Base-by-base conservation (phyloP, 768 basidiomycete genomes). In the Rhizopogon salebrosus region DNA sequence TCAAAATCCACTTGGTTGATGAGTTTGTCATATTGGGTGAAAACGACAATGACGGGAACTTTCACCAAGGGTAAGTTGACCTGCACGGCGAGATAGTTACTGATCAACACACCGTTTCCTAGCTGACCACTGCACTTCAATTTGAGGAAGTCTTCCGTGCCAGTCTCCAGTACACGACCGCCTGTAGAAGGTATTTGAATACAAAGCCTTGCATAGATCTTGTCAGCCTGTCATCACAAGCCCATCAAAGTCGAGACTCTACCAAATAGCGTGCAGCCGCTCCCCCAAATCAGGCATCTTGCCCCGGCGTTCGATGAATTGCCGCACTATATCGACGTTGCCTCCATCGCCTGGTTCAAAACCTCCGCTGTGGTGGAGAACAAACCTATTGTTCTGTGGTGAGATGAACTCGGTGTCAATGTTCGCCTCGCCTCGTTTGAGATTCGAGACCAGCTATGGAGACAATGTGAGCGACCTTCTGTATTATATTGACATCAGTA, bases 331-430 rank as follows among this genome's bases (percentile, higher is more conserved):
- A 5, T 42, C 7, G 24, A 40, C 16, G 26, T 37, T 60, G 7
- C 35, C 31, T n/a, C 16, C 4, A 2, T 55, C 54, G 1, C 55
- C 58, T 29, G 49, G 36, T 53, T 60, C 58, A 23, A 60, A 57
- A 14, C 58, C 59, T 49, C 24, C 9, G 29, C 58, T 56, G 23
- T 60, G 59, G 14, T 60, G 58, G n/a, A 60, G 55, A 26, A 60
- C 41, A 41, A 60, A 53, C 26, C 36, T 49, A 6, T 37, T n/a
- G 31, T 60, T 60, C 41, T 53, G 23, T 31, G 3, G 27, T 24
- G 58, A 60, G n/a, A 46, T 52, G n/a, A 60, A 49, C 34, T 53
- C 59, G 8, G 16, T 16, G 13, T 60, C 37, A 7, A 60, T 60
- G 31, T 56, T 40, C 2, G 49, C 59, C 26, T 60, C 11, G 11